Evolutionary conservation across 148 eudicot genomes (phyloP).

Genomic region (Cornus kousa): DNA sequence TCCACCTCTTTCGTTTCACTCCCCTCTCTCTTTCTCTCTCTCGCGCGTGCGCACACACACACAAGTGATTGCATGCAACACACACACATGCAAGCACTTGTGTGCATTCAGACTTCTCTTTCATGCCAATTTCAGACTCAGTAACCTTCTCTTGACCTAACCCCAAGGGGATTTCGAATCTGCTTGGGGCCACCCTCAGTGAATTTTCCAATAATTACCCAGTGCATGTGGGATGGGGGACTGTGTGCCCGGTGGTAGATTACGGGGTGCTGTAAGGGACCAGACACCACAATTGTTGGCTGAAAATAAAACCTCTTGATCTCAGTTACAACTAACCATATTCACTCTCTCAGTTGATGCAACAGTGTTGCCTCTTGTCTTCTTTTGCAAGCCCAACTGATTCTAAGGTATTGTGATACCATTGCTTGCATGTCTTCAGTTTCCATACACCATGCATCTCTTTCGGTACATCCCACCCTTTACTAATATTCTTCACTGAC

Average conservation of each 20-base stretch:
- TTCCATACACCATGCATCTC: neutral
- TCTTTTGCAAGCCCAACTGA: neutral
- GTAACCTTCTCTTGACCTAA: neutral
- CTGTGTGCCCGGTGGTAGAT: too few species aligned
- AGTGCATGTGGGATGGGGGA: too few species aligned
- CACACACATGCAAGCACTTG: neutral
- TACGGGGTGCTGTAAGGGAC: too few species aligned
- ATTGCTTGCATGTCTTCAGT: neutral
- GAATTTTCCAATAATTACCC: too few species aligned
- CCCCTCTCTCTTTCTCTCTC: neutral
- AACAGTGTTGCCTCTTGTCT: neutral
- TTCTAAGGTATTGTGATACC: neutral
- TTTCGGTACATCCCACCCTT: neutral
- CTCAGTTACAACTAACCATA: neutral
- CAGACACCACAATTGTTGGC: too few species aligned
- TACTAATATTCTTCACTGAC: neutral
- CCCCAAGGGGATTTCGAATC: too few species aligned
- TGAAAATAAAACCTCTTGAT: too few species aligned
- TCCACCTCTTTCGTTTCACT: neutral
- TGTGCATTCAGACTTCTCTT: neutral
- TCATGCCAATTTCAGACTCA: neutral
- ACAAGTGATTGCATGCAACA: too few species aligned
- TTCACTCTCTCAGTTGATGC: neutral
- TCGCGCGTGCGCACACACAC: neutral
- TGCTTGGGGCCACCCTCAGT: too few species aligned